These are phyloP conservation scores for Vachellia collinsii DNA, from an alignment of 306 rosid genomes.

Conservation along the genomic window DNA sequence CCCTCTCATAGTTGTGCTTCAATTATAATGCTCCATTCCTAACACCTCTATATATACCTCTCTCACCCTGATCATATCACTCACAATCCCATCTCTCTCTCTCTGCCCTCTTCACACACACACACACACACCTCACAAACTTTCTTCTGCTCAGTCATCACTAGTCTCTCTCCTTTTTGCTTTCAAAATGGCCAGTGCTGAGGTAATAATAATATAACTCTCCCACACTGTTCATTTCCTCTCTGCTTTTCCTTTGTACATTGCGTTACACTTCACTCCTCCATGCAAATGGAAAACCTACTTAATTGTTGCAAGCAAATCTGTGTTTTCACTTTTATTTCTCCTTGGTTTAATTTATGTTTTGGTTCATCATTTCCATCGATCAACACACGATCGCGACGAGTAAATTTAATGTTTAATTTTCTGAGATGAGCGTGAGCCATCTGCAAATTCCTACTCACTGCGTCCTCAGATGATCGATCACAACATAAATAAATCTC, in stretches of 20 bases:
- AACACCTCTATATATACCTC: conserved; percentile 65
- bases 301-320: neutral
- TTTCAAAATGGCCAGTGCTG: conserved; percentile 81
- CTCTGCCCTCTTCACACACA: conserved; percentile 15
- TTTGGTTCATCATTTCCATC: conserved; percentile 12
- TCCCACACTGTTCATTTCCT: conserved; percentile 9
- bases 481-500: neutral
- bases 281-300: conserved; percentile 6
- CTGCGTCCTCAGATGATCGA: neutral
- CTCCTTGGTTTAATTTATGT: neutral
- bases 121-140: neutral
- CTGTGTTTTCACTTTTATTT: neutral
- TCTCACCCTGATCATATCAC: conserved; percentile 43
- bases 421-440: neutral
- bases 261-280: neutral
- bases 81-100: conserved; percentile 26
- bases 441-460: conserved; percentile 20
- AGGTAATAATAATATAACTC: conserved; percentile 69
- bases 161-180: conserved; percentile 10
- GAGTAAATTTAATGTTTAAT: neutral
- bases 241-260: conserved; percentile 28
- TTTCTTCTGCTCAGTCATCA: conserved; percentile 19
- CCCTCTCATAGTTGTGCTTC: neutral
- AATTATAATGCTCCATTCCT: neutral
- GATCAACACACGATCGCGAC: conserved; percentile 21